Base-by-base conservation (phyloP, 2,329 filamentous ascomycete species). In the Botrytis aclada region DNA sequence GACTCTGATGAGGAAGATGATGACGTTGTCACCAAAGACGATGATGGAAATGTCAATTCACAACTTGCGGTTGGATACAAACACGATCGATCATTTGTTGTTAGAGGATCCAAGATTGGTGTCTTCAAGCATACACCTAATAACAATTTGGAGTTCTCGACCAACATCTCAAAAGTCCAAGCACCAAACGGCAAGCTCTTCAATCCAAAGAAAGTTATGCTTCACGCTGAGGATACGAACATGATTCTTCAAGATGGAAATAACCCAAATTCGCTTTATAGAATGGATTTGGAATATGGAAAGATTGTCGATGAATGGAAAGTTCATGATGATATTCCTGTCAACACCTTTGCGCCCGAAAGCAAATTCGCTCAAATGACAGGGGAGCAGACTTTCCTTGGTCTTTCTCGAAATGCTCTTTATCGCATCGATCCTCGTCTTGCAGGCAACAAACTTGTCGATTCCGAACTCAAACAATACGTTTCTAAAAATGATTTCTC, bases 301-400 rank as follows among this genome's bases (percentile, higher is more conserved):
- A 98, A 98, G 84, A 93, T 99, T 51, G 94, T 98, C 2, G 96
- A 99, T 80, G 96, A 99, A 83, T 99, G 96, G 96, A 97, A 97
- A 78, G 88, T 99, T 22, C 95, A 99, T 80, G 95, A 99, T 75
- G 93, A 98, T 81, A 98, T 99, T 72, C 92, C 93, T 0, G 93
- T 98, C 74, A 90, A 93, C 71, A 96, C 91, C 16, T 98, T 98
- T 82, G 93, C 93, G 0, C 96, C 96, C 0, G 95, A 98, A 82
- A 97, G 92, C 88, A 99, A 99, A 88, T 99, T 98, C 80, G 91
- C 96, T 1, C 96, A 99, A 84, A 97, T 97, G 92, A 98, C 94
- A 0, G 90, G 91, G 74, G 94, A 97, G 81, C 94, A 97, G 80
- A 97, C 96, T 0, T 98, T 99, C 86, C 85, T 99, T 16, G 96